Percentiles rank a stretch among this genome's conserved stretches.
Conservation (phyloP, 2,329 filamentous ascomycete genomes). For the Ophiocordyceps australis region DNA sequence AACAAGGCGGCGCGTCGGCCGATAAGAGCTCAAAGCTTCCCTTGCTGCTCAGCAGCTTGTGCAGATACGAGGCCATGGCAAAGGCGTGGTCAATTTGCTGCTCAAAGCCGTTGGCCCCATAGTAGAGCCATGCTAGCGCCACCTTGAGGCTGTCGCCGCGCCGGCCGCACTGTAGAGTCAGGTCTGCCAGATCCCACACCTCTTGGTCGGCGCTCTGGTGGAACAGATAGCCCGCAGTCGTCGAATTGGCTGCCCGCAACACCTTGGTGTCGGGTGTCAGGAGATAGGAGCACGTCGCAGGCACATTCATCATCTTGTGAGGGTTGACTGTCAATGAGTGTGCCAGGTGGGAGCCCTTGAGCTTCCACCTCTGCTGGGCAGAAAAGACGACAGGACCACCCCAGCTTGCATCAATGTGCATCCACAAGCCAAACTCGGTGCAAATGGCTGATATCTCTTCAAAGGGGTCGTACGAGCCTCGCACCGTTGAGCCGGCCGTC, state of each 20-base stretch:
- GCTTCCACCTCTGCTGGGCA: conserved; percentile 37
- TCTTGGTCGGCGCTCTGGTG: conserved; percentile 40
- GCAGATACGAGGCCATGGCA: conserved; percentile 50
- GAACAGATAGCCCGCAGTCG: conserved; percentile 76
- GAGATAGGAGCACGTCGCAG: conserved; percentile 80
- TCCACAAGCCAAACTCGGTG: conserved; percentile 57
- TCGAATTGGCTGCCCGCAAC: conserved; percentile 71
- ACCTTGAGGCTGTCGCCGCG: conserved; percentile 75
- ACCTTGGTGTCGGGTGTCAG: conserved; percentile 56
- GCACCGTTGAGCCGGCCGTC: conserved; percentile 84
- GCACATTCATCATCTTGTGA: conserved; percentile 93
- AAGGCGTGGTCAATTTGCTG: conserved; percentile 56
- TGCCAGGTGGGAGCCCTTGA: conserved; percentile 55
- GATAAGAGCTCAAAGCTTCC: conserved; percentile 54
- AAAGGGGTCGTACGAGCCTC: conserved; percentile 78
- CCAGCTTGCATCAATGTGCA: conserved; percentile 89
- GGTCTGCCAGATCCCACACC: conserved; percentile 76
- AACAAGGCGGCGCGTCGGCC: conserved; percentile 61
- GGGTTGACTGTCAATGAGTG: conserved; percentile 79
- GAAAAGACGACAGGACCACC: conserved; percentile 74
- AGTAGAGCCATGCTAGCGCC: conserved; percentile 77
- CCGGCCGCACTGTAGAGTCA: conserved; percentile 86
- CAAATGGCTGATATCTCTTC: conserved; percentile 51
- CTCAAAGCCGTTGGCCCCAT: conserved; percentile 60
- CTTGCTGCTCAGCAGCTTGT: conserved; percentile 32